phyloP scores from a whole-genome alignment of 106 monocot species.

The Dioscorea alata region DNA sequence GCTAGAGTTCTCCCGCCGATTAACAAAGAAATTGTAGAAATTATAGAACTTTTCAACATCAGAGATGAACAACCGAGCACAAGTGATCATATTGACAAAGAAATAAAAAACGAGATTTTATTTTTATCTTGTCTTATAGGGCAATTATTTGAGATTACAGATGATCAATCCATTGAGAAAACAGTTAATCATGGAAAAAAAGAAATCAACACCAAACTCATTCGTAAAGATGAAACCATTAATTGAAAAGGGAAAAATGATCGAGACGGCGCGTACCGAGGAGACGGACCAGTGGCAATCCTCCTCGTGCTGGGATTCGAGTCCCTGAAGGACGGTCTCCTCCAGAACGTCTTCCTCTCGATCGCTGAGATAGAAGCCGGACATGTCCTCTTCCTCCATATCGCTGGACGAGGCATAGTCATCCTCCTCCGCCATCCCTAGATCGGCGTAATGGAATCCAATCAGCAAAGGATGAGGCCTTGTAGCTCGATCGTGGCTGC shows the following conservation, averaged over 20 bases:
- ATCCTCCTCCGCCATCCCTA: conserved; percentile 24
- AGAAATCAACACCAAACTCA: too few relatives aligned
- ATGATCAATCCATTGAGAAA: too few relatives aligned
- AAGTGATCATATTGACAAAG: not conserved
- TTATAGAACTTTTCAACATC: not conserved
- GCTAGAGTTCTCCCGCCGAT: not conserved
- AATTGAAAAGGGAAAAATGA: too few relatives aligned
- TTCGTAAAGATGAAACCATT: too few relatives aligned
- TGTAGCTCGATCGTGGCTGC: too few relatives aligned
- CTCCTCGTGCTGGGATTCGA: conserved; percentile 40
- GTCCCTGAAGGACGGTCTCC: conserved; percentile 45
- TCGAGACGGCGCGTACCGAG: conserved; percentile 33
- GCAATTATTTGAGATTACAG: too few relatives aligned
- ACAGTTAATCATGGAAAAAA: too few relatives aligned
- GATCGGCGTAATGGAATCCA: not conserved
- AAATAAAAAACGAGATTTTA: not conserved
- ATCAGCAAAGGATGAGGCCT: too few relatives aligned
- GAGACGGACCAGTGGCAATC: conserved; percentile 60
- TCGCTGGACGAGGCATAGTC: conserved; percentile 39
- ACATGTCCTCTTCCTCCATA: conserved; percentile 16
- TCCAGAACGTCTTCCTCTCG: conserved; percentile 30
- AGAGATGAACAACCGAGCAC: not conserved
- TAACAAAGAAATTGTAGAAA: not conserved
- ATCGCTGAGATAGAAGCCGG: conserved; percentile 46
- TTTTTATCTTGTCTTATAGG: too few relatives aligned